A percentile compares a stretch with the other conserved stretches of the same genome.
Evolutionary conservation across 768 basidiomycete species (phyloP).

Genomic region (Boletus vermiculosoides): DNA sequence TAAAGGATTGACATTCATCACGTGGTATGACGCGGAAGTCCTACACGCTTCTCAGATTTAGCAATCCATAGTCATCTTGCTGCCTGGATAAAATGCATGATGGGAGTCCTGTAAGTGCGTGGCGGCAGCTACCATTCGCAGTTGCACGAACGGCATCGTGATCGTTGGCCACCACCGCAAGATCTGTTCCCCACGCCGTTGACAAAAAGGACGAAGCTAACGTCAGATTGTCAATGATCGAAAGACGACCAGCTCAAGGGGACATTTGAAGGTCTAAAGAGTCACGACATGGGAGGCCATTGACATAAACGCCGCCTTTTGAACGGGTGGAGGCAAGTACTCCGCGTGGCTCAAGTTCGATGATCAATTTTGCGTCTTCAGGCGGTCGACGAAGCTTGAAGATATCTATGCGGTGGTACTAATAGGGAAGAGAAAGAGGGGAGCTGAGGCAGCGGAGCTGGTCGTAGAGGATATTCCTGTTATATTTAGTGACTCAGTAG

Average conservation of each 20-base stretch:
- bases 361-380: not conserved
- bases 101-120: not conserved
- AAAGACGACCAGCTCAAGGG: not conserved
- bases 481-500: too few relatives aligned
- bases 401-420: too few relatives aligned
- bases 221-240: not conserved
- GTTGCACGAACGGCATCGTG: not conserved
- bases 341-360: not conserved
- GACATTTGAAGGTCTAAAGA: not conserved
- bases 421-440: too few relatives aligned
- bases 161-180: not conserved
- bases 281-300: not conserved
- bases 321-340: not conserved
- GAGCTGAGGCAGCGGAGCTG: too few relatives aligned
- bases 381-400: not conserved
- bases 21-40: constrained; percentile 7
- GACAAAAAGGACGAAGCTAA: not conserved
- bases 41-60: not conserved
- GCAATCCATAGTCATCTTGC: not conserved
- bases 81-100: too few relatives aligned
- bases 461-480: too few relatives aligned
- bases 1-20: constrained; percentile 3
- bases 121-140: not conserved
- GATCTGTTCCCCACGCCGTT: not conserved
- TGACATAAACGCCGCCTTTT: too few relatives aligned